Conservation (phyloP, 768 basidiomycete genomes). For the Kwoniella sp. region DNA sequence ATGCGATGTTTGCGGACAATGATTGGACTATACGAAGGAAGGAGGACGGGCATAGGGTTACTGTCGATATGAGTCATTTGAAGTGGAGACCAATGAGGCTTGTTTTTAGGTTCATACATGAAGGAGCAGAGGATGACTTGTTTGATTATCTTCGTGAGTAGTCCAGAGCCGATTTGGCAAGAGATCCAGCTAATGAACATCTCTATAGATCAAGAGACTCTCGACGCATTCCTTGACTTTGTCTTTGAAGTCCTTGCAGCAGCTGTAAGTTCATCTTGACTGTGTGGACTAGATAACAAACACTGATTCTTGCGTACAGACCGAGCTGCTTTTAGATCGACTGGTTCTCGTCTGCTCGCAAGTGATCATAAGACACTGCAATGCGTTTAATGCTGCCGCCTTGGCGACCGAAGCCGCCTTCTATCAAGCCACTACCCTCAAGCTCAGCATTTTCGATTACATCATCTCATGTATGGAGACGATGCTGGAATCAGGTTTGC, state of each 20-base stretch:
- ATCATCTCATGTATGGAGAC: conserved; percentile 82
- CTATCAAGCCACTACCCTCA: conserved; percentile 70
- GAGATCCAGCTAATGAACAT: neutral
- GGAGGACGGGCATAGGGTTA: conserved; percentile 61
- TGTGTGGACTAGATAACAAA: neutral
- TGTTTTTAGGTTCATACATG: conserved; percentile 75
- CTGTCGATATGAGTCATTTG: conserved; percentile 72
- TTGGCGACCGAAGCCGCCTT: conserved; percentile 79
- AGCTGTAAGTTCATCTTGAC: conserved; percentile 64
- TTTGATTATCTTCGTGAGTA: conserved; percentile 71
- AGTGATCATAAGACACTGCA: conserved; percentile 68
- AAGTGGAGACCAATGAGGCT: conserved; percentile 72
- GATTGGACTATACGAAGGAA: conserved; percentile 77
- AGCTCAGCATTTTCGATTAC: conserved; percentile 73
- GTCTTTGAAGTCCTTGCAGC: conserved; percentile 82
- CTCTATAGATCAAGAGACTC: conserved; percentile 66
- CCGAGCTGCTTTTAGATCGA: conserved; percentile 83
- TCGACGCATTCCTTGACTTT: conserved; percentile 80
- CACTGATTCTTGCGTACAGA: conserved; percentile 58
- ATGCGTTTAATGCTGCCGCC: conserved; percentile 73
- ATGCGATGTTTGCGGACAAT: conserved; percentile 75
- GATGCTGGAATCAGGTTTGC: conserved; percentile 74
- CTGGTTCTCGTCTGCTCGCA: conserved; percentile 80
- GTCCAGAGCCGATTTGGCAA: neutral
- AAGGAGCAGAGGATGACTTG: conserved; percentile 67